phyloP scores from a whole-genome alignment of 2,329 filamentous ascomycete species.

The Verticillium nonalfalfae region DNA sequence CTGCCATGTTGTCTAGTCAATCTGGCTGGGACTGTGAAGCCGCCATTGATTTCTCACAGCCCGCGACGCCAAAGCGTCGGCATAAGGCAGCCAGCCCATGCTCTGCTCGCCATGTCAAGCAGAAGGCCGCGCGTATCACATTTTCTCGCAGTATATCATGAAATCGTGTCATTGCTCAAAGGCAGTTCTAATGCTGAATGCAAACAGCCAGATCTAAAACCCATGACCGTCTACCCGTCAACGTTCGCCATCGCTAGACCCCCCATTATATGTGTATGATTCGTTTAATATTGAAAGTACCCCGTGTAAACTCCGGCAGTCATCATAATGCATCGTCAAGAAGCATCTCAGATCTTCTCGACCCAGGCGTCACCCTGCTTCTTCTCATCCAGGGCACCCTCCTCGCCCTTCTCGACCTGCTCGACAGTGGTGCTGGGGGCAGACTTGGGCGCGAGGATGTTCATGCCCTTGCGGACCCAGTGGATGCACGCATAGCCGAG shows the following conservation, averaged over 20 bases:
- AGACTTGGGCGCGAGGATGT: slow-evolving; percentile 23
- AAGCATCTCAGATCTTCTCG: background rate
- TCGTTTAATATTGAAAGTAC: background rate
- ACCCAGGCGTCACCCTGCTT: background rate
- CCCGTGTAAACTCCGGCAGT: background rate
- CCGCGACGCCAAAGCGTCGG: too few species aligned
- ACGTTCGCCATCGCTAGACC: background rate
- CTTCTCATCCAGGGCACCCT: background rate
- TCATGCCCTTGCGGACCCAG: slow-evolving; percentile 22
- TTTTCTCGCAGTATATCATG: too few species aligned
- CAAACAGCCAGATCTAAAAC: background rate
- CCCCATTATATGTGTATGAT: background rate
- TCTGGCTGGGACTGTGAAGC: too few species aligned
- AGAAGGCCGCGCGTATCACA: too few species aligned
- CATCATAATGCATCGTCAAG: background rate
- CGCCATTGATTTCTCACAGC: too few species aligned
- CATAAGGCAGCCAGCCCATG: too few species aligned
- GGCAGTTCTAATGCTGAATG: background rate
- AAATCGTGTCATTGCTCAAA: background rate
- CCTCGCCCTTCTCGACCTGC: slow-evolving; percentile 1
- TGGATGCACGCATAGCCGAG: slow-evolving; percentile 21
- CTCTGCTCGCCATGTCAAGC: too few species aligned
- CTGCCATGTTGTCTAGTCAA: too few species aligned
- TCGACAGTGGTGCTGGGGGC: slow-evolving; percentile 12
- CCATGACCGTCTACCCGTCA: background rate